Evolutionary conservation across 345 rosid genomes (phyloP).

Genomic region (rapeseed (Brassica napus)): DNA sequence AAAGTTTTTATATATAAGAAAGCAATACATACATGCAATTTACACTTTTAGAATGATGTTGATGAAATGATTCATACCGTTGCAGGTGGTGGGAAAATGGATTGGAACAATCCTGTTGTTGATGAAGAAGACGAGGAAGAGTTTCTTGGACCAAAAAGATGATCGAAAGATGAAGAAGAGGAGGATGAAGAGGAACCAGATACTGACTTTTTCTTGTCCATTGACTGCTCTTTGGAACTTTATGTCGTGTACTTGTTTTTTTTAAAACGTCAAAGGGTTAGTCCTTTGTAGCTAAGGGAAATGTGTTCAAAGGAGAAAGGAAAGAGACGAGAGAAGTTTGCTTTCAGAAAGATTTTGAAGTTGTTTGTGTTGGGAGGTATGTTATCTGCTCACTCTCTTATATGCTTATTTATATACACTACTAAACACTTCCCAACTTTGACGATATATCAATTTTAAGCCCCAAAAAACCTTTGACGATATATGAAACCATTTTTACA

Average conservation of each 20-base stretch:
- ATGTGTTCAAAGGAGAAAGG: background rate
- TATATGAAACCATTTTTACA: background rate
- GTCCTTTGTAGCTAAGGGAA: constrained; percentile 26
- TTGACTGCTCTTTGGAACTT: constrained; percentile 23
- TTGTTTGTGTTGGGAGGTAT: constrained; percentile 25
- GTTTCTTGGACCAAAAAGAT: constrained; percentile 42
- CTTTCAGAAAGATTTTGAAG: constrained; percentile 14
- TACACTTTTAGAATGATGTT: background rate
- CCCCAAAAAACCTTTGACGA: no score
- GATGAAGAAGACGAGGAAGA: constrained; percentile 38
- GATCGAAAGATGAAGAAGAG: constrained; percentile 30
- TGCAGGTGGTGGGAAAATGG: constrained; percentile 42
- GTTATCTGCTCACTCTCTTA: constrained; percentile 16
- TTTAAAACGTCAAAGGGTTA: constrained; percentile 22
- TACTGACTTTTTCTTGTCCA: constrained; percentile 42
- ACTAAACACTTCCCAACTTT: constrained; percentile 10
- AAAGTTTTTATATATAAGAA: background rate
- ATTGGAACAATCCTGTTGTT: constrained; percentile 36
- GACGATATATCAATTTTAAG: background rate
- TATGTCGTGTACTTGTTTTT: background rate
- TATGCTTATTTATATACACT: constrained; percentile 34
- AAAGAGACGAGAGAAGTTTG: constrained; percentile 19
- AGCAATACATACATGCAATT: background rate
- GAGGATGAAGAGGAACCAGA: constrained; percentile 35
- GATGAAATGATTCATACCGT: constrained; percentile 13